Evolutionary conservation across 768 basidiomycete species (phyloP), one percentile per base, ranked within the genome.

Genomic region (Hemileccinum impolitum): DNA sequence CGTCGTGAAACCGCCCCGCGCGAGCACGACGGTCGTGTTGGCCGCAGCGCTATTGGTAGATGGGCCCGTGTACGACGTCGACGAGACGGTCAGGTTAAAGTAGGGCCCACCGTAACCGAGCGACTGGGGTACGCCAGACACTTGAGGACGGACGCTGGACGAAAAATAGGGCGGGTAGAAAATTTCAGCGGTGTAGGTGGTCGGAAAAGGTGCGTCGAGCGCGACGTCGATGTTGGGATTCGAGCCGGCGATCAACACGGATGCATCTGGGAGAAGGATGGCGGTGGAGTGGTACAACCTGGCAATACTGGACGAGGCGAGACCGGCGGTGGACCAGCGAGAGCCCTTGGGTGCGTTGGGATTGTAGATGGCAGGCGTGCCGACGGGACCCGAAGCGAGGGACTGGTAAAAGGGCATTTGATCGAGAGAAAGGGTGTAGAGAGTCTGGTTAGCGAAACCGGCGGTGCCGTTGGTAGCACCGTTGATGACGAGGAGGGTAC

Each of bases 81-180:
- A 63, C 18, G 84, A 75, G 36, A 97, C 70, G 1, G 75, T 78
- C 54, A 97, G 71, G 66, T 94, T 80, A 65, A 96, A 96, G 15
- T 76, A 72, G 23, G 71, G 52, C 2, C 95, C 95, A 34, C 95
- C 95, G 59, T 99, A 99, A 0, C 79, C 69, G 43, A 99, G 72
- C 1, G 72, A 86, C n/a, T 67, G 68, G 0, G 94, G 94, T 0
- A 91, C 65, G 6, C 87, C 85, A 13, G 72, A 64, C 13, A 86
- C 87, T 1, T 69, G 68, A 2, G 95, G 95, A 11, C 93, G 85
- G 0, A 73, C 72, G 39, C 69, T 61, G 11, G 85, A 77, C 35
- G 78, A 73, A 73, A 87, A 97, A 72, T 95, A 99, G 11, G 82
- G 76, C 0, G 95, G 95, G 72, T 94, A 97, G 75, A 94, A 99